phyloP scores from a whole-genome alignment of 352 stramenopile genomes.

The Phytophthora sp. region DNA sequence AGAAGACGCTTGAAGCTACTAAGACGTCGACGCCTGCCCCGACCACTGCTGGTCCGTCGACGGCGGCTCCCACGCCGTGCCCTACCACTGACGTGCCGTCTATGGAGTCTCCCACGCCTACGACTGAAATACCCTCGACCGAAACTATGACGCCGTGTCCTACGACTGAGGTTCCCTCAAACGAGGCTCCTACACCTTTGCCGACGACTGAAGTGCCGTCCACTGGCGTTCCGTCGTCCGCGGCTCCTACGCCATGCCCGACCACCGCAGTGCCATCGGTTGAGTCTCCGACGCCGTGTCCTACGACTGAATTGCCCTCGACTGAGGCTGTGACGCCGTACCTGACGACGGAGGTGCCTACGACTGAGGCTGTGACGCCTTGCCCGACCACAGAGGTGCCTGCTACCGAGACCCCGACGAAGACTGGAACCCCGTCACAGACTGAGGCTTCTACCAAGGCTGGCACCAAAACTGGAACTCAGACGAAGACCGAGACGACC shows the following conservation, averaged over 20 bases:
- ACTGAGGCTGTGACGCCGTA: conserved; percentile 16
- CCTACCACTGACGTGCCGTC: conserved; percentile 19
- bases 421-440: no score
- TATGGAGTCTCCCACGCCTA: conserved; percentile 12
- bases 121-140: conserved; percentile 1
- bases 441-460: conserved; percentile 5
- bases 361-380: conserved; percentile 15
- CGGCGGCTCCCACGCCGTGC: conserved; percentile 18
- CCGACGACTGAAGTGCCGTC: conserved; percentile 10
- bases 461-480: conserved; percentile 10
- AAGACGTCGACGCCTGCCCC: conserved; percentile 33
- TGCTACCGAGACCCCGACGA: conserved; percentile 8
- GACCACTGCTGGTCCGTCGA: conserved; percentile 24
- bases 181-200: conserved; percentile 11
- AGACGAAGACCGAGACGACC: conserved; percentile 22
- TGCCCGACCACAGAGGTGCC: conserved; percentile 20
- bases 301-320: conserved; percentile 1
- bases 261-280: conserved; percentile 7
- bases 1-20: conserved; percentile 19
- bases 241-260: conserved; percentile 15
- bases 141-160: conserved; percentile 20
- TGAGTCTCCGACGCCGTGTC: conserved; percentile 20
- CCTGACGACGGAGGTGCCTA: conserved; percentile 9
- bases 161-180: conserved; percentile 3
- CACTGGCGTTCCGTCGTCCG: conserved; percentile 12